phyloP scores from a whole-genome alignment of 768 basidiomycete genomes.

The Dioszegia crocea region DNA sequence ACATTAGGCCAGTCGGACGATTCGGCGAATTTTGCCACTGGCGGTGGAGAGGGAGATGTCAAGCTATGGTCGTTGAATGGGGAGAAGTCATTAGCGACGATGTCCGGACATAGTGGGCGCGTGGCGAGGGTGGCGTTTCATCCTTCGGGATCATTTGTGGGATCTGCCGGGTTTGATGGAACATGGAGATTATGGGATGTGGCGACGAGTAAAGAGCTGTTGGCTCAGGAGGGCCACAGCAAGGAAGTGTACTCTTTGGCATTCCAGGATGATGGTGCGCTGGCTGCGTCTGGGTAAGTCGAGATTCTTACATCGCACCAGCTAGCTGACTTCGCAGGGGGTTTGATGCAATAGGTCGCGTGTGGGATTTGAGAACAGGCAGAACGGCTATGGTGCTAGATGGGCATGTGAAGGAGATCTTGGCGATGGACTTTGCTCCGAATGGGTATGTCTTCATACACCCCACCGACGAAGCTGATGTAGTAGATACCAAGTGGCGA shows the following conservation, averaged over 20 bases:
- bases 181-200: conserved; percentile 98
- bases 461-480: neutral
- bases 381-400: conserved; percentile 96
- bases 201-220: conserved; percentile 68
- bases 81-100: conserved; percentile 75
- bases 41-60: conserved; percentile 79
- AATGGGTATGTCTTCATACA: conserved; percentile 65
- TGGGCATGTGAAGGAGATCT: conserved; percentile 90
- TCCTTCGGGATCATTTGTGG: conserved; percentile 88
- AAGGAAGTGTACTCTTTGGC: conserved; percentile 95
- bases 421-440: conserved; percentile 85
- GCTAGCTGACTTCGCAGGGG: conserved; percentile 58
- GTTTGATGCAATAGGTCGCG: conserved; percentile 90
- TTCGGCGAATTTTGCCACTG: conserved; percentile 80
- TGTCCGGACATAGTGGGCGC: conserved; percentile 84
- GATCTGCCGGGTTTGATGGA: conserved; percentile 92
- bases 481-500: conserved; percentile 88
- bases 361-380: conserved; percentile 95
- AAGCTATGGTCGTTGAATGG: conserved; percentile 84
- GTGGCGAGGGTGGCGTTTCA: conserved; percentile 94
- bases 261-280: conserved; percentile 89
- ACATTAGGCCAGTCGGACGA: conserved; percentile 64
- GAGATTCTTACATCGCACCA: too few species aligned
- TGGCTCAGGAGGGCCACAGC: conserved; percentile 93
- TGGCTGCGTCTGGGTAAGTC: conserved; percentile 84